phyloP scores from a whole-genome alignment of 768 basidiomycete genomes.

The Sporobolomyces phaffii region DNA sequence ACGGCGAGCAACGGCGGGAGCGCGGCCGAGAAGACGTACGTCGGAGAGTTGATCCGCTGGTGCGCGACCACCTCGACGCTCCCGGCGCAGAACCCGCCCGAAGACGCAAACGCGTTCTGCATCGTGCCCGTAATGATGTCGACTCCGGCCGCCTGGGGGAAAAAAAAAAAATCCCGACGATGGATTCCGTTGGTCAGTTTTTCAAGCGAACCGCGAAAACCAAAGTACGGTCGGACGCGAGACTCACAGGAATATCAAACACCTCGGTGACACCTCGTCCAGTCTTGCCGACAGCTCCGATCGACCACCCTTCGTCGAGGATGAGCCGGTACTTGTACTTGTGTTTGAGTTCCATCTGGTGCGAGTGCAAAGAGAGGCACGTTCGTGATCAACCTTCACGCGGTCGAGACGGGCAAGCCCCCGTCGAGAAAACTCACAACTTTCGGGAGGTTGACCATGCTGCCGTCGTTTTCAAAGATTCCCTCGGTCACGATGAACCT shows the following conservation, averaged over 20 bases:
- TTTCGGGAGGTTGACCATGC: conserved; percentile 84
- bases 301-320: conserved; percentile 87
- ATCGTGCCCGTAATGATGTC: conserved; percentile 93
- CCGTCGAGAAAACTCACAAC: conserved; percentile 56
- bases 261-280: conserved; percentile 92
- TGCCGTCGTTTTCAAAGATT: conserved; percentile 89
- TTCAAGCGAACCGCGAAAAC: not conserved
- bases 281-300: conserved; percentile 84
- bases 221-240: not conserved
- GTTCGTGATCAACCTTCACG: not conserved
- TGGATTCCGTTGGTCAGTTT: too few species aligned
- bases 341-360: conserved; percentile 81
- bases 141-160: conserved; percentile 66
- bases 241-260: conserved; percentile 79
- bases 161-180: not conserved
- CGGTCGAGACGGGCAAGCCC: not conserved
- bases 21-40: conserved; percentile 93
- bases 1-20: conserved; percentile 85
- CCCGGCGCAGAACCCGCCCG: conserved; percentile 94
- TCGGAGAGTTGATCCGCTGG: conserved; percentile 57
- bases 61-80: conserved; percentile 74
- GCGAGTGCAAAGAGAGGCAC: not conserved
- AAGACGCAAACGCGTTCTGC: conserved; percentile 71
- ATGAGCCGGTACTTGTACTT: conserved; percentile 95
- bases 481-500: conserved; percentile 96